Evolutionary conservation across 305 asterid genomes (phyloP).

Genomic region (Fraxinus latifolia): DNA sequence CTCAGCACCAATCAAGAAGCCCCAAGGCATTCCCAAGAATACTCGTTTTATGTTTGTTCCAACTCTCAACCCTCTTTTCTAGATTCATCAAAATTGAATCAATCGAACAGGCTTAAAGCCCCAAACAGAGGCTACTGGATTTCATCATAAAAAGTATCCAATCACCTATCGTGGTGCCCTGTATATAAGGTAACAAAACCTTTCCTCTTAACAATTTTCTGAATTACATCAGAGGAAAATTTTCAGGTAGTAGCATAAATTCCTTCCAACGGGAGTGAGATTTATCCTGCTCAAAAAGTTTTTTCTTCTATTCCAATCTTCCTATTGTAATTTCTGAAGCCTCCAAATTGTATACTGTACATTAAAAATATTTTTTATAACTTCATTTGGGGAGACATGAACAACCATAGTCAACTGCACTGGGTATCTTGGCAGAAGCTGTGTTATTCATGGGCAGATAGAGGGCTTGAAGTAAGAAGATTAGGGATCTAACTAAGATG

Average conservation of each 20-base stretch:
- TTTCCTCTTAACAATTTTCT: neutral
- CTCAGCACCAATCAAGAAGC: neutral
- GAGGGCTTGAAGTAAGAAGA: neutral
- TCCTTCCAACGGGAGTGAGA: neutral
- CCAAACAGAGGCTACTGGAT: neutral
- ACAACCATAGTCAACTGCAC: neutral
- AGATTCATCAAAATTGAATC: neutral
- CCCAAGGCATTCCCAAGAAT: neutral
- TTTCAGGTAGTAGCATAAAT: neutral
- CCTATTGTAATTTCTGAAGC: neutral
- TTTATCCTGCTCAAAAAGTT: neutral
- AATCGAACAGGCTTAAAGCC: neutral
- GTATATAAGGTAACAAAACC: neutral
- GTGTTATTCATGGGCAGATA: neutral
- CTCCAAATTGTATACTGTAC: neutral
- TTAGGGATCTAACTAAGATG: neutral
- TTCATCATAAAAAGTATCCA: neutral
- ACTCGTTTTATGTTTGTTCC: neutral
- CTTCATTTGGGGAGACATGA: neutral
- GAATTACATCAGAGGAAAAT: neutral
- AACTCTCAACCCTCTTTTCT: neutral
- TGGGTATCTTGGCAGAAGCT: neutral
- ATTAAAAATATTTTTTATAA: neutral
- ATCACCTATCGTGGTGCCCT: neutral
- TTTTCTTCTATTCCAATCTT: neutral